phyloP scores from a whole-genome alignment of 192 early-diverging fungal genomes.

The Gaertneriomyces sp. region DNA sequence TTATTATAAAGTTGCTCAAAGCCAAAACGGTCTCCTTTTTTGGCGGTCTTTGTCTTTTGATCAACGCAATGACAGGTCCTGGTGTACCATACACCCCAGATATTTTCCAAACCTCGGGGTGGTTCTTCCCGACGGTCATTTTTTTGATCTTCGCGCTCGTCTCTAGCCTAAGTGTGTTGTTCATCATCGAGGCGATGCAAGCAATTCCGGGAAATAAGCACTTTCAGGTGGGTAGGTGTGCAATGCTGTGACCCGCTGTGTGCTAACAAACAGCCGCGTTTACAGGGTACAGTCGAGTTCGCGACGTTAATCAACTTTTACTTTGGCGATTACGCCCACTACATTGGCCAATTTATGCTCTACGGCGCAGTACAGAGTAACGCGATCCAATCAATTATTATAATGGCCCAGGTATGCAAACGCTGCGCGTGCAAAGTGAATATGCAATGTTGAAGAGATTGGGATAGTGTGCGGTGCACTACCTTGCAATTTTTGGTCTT shows the following conservation, averaged over 20 bases:
- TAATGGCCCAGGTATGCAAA: conserved; percentile 41
- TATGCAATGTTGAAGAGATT: conserved; percentile 14
- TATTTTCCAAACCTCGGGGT: conserved; percentile 44
- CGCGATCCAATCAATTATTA: conserved; percentile 47
- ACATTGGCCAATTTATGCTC: conserved; percentile 44
- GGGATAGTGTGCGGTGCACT: conserved; percentile 17
- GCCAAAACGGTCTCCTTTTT: conserved; percentile 45
- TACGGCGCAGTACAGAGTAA: conserved; percentile 47
- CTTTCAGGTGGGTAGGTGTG: conserved; percentile 36
- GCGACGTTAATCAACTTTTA: conserved; percentile 60
- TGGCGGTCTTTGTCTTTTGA: conserved; percentile 45
- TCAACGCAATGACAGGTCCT: conserved; percentile 56
- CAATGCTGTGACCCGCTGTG: not conserved
- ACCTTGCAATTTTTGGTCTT: not conserved
- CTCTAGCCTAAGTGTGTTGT: conserved; percentile 45
- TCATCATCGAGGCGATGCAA: conserved; percentile 61
- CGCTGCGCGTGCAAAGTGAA: not conserved
- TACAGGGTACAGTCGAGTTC: conserved; percentile 55
- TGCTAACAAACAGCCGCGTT: not conserved
- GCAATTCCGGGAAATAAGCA: conserved; percentile 55
- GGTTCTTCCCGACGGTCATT: conserved; percentile 29
- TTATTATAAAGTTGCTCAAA: conserved; percentile 34
- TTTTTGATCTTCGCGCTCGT: conserved; percentile 44
- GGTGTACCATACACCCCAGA: conserved; percentile 43
- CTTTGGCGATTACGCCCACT: conserved; percentile 42